Evolutionary conservation across 2,329 filamentous ascomycete genomes (phyloP).

Genomic region (Verticillium klebahnii): DNA sequence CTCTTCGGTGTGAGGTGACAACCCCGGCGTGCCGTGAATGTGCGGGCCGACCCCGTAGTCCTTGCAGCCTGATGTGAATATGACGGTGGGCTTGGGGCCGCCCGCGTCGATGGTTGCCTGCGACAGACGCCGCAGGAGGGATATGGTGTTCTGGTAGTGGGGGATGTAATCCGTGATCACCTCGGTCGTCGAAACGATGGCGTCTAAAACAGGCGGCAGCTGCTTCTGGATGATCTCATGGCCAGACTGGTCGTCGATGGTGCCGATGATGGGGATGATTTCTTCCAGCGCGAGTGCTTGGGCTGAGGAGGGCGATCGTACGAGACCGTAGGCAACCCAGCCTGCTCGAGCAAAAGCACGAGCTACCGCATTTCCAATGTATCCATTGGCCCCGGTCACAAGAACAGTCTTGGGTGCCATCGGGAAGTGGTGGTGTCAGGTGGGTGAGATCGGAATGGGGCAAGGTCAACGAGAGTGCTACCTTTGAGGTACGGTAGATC

Average conservation of each 20-base stretch:
- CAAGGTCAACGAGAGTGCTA: no score
- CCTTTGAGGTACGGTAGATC: no score
- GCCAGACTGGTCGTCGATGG: constrained; percentile 25
- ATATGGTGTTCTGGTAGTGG: constrained; percentile 31
- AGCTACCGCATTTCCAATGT: constrained; percentile 40
- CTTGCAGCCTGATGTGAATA: constrained; percentile 45
- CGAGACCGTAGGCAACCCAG: constrained; percentile 38
- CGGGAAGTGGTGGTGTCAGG: no score
- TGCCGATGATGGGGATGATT: constrained; percentile 34
- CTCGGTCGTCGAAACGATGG: constrained; percentile 38
- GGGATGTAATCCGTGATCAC: constrained; percentile 30
- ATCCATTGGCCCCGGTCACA: constrained; percentile 43
- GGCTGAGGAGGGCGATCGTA: constrained; percentile 27
- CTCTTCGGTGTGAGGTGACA: constrained; percentile 37
- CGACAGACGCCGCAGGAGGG: constrained; percentile 28
- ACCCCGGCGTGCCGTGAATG: constrained; percentile 26
- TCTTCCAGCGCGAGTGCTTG: constrained; percentile 26
- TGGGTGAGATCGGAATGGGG: no score
- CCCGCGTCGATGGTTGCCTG: constrained; percentile 21
- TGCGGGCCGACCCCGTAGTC: constrained; percentile 36
- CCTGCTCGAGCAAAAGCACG: constrained; percentile 40
- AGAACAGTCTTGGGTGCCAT: constrained; percentile 25
- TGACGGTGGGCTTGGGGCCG: constrained; percentile 33
- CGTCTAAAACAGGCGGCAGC: constrained; percentile 29
- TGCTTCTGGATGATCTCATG: constrained; percentile 19